Evolutionary conservation across 371 early-diverging fungal genomes (phyloP), one percentile per base, ranked within the genome.

Genomic region (Mortierella polycephala): DNA sequence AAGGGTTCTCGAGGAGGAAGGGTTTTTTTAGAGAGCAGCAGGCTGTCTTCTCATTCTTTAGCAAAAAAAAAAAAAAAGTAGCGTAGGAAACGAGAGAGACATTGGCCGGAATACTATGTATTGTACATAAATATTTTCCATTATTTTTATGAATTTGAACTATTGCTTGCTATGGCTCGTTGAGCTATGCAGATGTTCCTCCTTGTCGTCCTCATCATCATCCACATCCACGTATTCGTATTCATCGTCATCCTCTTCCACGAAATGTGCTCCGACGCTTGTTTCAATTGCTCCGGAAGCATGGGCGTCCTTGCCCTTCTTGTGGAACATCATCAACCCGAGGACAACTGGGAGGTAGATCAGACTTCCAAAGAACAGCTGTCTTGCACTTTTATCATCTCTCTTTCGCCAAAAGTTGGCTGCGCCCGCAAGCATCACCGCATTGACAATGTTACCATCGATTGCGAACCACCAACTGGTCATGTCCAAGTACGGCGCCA

Each of bases 321-420:
- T 97, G 83, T 97, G 97, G 20, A 93, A 65, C 90, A 98, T 92
- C 84, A 98, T 85, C 53, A 98, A 84, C 5, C 89, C 94, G 57
- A 98, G 77, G 30, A 95, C 69, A 1, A 97, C 83, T 0, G 98
- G 98, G 66, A 98, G 80, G 73, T 98, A 94, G 42, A 96, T 85
- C 50, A 98, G 69, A 73, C 94, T 94, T 41, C 90, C 91, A 84
- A 98, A 98, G 83, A 98, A 98, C 66, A 97, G 81, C 46, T 91
- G 88, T n/a, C 96, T 81, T 21, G 94, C 96, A 6, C 86, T 88
- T 81, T 92, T 93, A 54, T 95, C 94, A 69, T 90, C 91, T 53
- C 91, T 85, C 21, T 89, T 75, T 44, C 84, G 75, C 94, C 94
- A 94, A 77, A 98, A 98, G 62, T 77, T 77, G 53, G 74, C 88